A percentile compares a stretch with the other conserved stretches of the same genome.
These are phyloP conservation scores for Talaromyces sp. DNA, from an alignment of 2,329 filamentous ascomycete genomes.

Conservation along the genomic window DNA sequence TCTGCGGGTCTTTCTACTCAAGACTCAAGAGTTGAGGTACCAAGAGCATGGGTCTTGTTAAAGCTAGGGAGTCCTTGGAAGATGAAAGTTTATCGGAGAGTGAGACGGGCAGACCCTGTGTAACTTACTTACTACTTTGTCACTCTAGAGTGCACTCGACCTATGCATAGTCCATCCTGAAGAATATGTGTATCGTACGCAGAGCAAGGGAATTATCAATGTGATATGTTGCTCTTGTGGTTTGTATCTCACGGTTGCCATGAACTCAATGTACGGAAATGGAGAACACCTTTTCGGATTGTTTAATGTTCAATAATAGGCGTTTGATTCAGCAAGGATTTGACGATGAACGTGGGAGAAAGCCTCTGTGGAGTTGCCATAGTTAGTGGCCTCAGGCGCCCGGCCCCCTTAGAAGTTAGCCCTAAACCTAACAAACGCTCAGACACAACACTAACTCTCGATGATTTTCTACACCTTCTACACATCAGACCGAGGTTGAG, in stretches of 20 bases:
- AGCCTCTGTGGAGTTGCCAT: constrained; percentile 7
- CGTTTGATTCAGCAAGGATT: constrained; percentile 9
- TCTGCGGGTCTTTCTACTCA: not conserved
- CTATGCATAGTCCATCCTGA: not conserved
- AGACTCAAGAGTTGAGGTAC: not conserved
- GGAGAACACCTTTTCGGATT: not conserved
- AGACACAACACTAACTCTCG: constrained; percentile 5
- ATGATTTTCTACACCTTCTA: not conserved
- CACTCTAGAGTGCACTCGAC: not conserved
- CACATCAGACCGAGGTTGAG: constrained; percentile 6
- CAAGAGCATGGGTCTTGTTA: not conserved
- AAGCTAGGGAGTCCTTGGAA: not conserved
- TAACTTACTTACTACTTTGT: not conserved
- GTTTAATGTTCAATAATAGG: not conserved
- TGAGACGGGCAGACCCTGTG: not conserved
- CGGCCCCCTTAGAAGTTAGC: constrained; percentile 1
- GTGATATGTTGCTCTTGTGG: not conserved
- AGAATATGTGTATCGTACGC: not conserved
- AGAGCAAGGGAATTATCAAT: not conserved
- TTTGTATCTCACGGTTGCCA: not conserved
- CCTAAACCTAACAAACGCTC: constrained; percentile 15
- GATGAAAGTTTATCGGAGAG: constrained; percentile 5
- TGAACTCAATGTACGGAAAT: not conserved
- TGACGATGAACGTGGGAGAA: constrained; percentile 7
- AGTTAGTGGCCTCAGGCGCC: not conserved